Percentiles rank a stretch among this genome's conserved stretches.
These are phyloP conservation scores for Schizothecium vesticola DNA, from an alignment of 495 filamentous ascomycete species.

Conservation along the genomic window DNA sequence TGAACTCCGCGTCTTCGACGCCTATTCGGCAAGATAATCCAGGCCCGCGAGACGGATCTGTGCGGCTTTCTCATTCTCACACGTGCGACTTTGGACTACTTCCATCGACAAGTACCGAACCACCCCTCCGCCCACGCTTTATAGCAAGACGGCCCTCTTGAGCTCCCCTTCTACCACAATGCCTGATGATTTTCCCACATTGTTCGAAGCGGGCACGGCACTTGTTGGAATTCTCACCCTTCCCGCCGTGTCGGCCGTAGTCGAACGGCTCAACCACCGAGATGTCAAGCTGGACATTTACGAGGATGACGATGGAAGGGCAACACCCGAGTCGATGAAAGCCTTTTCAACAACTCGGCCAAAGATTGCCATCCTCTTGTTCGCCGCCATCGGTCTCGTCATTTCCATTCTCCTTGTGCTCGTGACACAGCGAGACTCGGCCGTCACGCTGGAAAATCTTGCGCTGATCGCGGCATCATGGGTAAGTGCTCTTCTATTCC, in stretches of 20 bases:
- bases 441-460: constrained; percentile 34
- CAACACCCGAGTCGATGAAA: constrained; percentile 50
- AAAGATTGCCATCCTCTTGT: constrained; percentile 41
- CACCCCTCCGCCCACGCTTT: background rate
- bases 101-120: background rate
- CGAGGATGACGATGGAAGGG: constrained; percentile 58
- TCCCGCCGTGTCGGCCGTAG: constrained; percentile 30
- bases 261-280: constrained; percentile 25
- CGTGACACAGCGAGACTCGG: constrained; percentile 29
- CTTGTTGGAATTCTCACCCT: constrained; percentile 33
- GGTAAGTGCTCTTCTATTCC: constrained; percentile 33
- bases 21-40: background rate
- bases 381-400: constrained; percentile 40
- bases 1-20: background rate
- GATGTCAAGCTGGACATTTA: constrained; percentile 41
- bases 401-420: constrained; percentile 42
- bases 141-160: background rate
- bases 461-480: constrained; percentile 35
- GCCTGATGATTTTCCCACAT: constrained; percentile 27
- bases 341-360: constrained; percentile 47
- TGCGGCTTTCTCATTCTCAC: background rate
- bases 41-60: background rate
- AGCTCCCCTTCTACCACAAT: constrained; percentile 18
- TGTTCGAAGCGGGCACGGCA: constrained; percentile 31
- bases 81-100: background rate